Evolutionary conservation across 2,329 filamentous ascomycete species (phyloP).

Genomic region (Sporothrix sp.): DNA sequence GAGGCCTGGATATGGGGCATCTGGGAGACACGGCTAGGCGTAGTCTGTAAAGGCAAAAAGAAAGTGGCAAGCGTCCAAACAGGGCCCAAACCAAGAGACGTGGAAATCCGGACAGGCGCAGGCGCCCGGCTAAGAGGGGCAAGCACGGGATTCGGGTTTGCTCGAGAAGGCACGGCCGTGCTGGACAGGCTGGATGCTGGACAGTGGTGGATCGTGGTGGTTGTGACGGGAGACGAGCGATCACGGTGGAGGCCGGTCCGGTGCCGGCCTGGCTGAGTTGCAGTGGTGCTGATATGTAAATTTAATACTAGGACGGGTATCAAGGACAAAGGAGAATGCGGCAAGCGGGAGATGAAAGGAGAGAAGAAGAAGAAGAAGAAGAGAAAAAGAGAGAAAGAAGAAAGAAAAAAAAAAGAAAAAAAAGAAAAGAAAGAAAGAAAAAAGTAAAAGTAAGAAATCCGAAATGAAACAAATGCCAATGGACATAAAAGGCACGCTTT

Average conservation of each 20-base stretch:
- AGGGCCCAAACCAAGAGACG: not conserved
- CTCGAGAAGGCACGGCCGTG: not conserved
- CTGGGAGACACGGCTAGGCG: conserved; percentile 6
- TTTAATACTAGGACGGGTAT: conserved; percentile 12
- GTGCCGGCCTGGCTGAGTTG: too few species aligned
- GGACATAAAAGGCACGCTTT: too few species aligned
- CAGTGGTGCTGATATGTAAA: not conserved
- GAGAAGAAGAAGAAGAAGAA: not conserved
- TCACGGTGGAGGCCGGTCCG: too few species aligned
- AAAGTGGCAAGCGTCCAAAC: not conserved
- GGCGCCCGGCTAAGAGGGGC: too few species aligned
- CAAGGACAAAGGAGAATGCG: conserved; percentile 7
- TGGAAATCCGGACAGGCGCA: too few species aligned
- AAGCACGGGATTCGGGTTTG: not conserved
- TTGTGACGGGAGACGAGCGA: too few species aligned
- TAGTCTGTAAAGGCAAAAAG: not conserved
- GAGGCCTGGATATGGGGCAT: conserved; percentile 1
- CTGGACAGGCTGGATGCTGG: too few species aligned
- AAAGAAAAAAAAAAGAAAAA: too few species aligned
- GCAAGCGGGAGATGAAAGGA: not conserved
- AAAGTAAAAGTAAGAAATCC: not conserved
- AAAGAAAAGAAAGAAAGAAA: not conserved
- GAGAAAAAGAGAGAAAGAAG: not conserved
- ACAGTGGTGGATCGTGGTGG: too few species aligned
- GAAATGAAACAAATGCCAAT: not conserved